A percentile compares a stretch with the other conserved stretches of the same genome.
phyloP scores from a whole-genome alignment of 192 early-diverging fungal genomes.

The Coemansia sp. region DNA sequence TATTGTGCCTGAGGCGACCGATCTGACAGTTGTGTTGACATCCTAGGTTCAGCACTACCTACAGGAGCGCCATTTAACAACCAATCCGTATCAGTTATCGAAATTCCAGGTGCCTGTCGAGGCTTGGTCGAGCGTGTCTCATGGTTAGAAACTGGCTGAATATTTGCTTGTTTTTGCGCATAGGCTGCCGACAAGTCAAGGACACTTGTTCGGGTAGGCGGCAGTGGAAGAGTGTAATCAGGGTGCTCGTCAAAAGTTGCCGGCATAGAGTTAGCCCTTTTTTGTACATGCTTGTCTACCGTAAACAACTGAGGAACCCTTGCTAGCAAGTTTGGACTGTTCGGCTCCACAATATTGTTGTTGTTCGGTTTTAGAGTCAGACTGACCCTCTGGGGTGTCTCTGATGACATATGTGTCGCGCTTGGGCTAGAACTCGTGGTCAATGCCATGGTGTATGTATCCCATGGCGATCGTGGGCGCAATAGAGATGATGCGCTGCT shows the following conservation, averaged over 20 bases:
- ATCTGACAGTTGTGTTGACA: not conserved
- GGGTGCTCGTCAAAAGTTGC: not conserved
- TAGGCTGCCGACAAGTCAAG: not conserved
- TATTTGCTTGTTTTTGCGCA: not conserved
- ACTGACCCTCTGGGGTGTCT: not conserved
- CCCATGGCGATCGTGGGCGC: not conserved
- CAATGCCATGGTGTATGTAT: not conserved
- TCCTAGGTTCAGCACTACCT: not conserved
- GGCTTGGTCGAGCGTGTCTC: not conserved
- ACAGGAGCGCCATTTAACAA: not conserved
- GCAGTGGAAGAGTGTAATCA: not conserved
- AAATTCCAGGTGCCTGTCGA: not conserved
- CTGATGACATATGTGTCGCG: not conserved
- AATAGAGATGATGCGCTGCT: not conserved
- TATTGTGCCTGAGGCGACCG: not conserved
- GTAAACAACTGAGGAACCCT: not conserved
- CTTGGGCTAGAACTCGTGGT: not conserved
- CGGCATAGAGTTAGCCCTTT: not conserved
- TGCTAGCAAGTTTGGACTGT: not conserved
- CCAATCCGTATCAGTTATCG: not conserved
- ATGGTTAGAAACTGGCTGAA: not conserved
- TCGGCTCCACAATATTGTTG: not conserved
- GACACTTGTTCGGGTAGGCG: not conserved
- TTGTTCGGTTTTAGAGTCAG: not conserved
- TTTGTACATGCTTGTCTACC: not conserved